Percentiles rank a stretch among this genome's conserved stretches.
phyloP scores from a whole-genome alignment of 2,329 filamentous ascomycete species.

The Rhinocladiella mackenziei region DNA sequence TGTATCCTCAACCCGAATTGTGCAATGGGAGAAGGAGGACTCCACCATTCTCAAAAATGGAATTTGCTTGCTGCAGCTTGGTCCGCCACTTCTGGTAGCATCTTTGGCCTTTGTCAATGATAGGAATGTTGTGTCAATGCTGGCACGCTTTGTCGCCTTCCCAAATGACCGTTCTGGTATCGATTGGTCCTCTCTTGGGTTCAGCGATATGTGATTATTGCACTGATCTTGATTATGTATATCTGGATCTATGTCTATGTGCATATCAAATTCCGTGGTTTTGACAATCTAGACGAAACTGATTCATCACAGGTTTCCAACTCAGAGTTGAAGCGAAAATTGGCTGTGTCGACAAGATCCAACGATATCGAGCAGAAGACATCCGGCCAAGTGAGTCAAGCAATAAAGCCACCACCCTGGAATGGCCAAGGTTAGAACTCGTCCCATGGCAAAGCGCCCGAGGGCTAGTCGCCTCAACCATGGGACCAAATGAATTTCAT shows the following conservation, averaged over 20 bases:
- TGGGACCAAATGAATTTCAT: conserved; percentile 28
- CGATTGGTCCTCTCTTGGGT: conserved; percentile 66
- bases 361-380: conserved; percentile 6
- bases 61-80: conserved; percentile 57
- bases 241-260: conserved; percentile 68
- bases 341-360: conserved; percentile 1
- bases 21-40: conserved; percentile 53
- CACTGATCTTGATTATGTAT: conserved; percentile 62
- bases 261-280: conserved; percentile 42
- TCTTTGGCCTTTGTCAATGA: conserved; percentile 60
- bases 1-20: conserved; percentile 62
- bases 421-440: not conserved
- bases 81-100: conserved; percentile 58
- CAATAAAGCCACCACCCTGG: not conserved
- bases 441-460: not conserved
- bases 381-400: not conserved
- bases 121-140: conserved; percentile 54
- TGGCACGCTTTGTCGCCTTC: conserved; percentile 67
- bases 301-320: conserved; percentile 9
- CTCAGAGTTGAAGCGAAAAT: conserved; percentile 5
- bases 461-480: conserved; percentile 9
- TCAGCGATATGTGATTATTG: conserved; percentile 66
- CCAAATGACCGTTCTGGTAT: conserved; percentile 64
- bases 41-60: conserved; percentile 62
- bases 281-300: conserved; percentile 26